Base-by-base conservation (phyloP, 306 rosid genomes). In the Bauhinia variegata region DNA sequence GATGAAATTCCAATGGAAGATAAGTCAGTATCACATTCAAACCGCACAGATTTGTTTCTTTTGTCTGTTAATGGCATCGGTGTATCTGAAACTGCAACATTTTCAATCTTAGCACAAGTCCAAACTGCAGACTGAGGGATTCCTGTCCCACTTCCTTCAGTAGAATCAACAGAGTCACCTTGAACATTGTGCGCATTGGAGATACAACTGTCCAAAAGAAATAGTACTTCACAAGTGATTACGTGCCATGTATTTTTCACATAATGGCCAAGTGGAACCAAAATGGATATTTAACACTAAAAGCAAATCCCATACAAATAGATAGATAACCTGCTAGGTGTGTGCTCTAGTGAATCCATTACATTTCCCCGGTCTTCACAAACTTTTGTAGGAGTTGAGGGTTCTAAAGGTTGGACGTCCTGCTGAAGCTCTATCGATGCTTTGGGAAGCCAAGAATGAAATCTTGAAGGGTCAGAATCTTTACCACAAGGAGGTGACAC, bases 281-380 rank as follows among this genome's bases (percentile, higher is more conserved):
- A 55, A 36, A 8, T 18, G 31, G 38, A 39, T 36, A 1, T 36
- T 8, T 36, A 36, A 36, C 41, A 36, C 9, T 3, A 2, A 36
- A 1, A 36, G 5, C 8, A 23, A 4, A 70, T 30, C 55, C 51
- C 53, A 9, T 9, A 48, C n/a, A 58, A 43, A 68, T 16, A 38
- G 15, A 74, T 47, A 14, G 52, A 72, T 36, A 81, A 92, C 98
- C 98, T 89, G 87, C 84, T 77, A 30, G 91, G 91, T 2, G 95
- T 79, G 14, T 61, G 77, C 65, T 83, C 86, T 14, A 81, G 76
- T 70, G 71, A 78, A 64, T 52, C 81, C 8, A 76, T 72, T 52
- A 65, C 71, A 39, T 58, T 74, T 53, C 42, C 67, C 85, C 80
- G 65, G 56, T 83, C 87, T 67, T 81, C 87, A 32, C 48, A 13